Percentiles rank a stretch among this genome's conserved stretches.
phyloP scores from a whole-genome alignment of 2,329 filamentous ascomycete genomes.

The Metarhizium brunneum region DNA sequence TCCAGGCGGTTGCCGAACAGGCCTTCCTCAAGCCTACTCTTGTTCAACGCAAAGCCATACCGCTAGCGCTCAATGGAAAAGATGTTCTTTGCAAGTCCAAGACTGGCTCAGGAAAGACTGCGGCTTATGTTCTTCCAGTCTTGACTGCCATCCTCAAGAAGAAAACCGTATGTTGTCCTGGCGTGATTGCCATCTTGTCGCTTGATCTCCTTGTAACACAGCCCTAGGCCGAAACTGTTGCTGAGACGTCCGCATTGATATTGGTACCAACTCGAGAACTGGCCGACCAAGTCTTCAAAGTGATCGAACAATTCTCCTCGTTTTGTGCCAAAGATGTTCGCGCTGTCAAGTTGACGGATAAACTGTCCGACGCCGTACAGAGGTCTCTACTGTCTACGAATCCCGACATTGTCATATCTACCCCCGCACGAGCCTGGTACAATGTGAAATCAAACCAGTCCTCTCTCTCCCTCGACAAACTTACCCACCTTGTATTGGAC shows the following conservation, averaged over 20 bases:
- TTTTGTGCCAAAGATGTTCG: slow-evolving; percentile 82
- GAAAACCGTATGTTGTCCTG: slow-evolving; percentile 47
- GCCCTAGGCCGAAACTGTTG: slow-evolving; percentile 36
- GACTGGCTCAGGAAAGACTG: slow-evolving; percentile 94
- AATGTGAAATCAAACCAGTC: slow-evolving; percentile 59
- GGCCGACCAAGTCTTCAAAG: slow-evolving; percentile 79
- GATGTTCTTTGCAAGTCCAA: slow-evolving; percentile 89
- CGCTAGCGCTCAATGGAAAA: slow-evolving; percentile 74
- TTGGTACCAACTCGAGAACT: slow-evolving; percentile 92
- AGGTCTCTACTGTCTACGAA: slow-evolving; percentile 74
- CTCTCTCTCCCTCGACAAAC: slow-evolving; percentile 58
- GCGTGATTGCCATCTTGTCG: neutral
- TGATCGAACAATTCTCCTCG: slow-evolving; percentile 64
- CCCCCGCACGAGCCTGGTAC: slow-evolving; percentile 72
- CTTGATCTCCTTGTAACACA: slow-evolving; percentile 4
- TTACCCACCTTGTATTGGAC: slow-evolving; percentile 79
- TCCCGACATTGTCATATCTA: slow-evolving; percentile 86
- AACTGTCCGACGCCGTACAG: slow-evolving; percentile 82
- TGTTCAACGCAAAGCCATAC: slow-evolving; percentile 81
- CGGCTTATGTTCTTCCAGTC: slow-evolving; percentile 89
- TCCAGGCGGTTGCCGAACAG: slow-evolving; percentile 78
- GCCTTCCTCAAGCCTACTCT: slow-evolving; percentile 80
- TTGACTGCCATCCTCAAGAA: slow-evolving; percentile 73
- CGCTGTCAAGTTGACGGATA: slow-evolving; percentile 79
- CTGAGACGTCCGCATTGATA: slow-evolving; percentile 66